These are phyloP conservation scores for Claviceps digitariae DNA, from an alignment of 2,329 filamentous ascomycete genomes.

Conservation along the genomic window DNA sequence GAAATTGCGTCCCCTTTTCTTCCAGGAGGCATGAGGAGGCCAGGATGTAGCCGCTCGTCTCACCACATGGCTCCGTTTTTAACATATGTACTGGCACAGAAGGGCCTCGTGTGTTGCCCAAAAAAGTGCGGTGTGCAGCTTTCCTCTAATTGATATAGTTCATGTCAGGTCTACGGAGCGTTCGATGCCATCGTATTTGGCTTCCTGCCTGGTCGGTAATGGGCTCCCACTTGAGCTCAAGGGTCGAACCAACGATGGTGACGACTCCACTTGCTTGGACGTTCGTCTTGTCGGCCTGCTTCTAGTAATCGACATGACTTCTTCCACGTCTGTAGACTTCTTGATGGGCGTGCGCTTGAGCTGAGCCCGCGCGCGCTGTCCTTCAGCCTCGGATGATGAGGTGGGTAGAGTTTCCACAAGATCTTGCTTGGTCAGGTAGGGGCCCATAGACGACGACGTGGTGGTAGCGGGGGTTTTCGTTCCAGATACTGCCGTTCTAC, in stretches of 20 bases:
- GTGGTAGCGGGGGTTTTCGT: not conserved
- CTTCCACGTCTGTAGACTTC: conserved; percentile 1
- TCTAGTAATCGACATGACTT: not conserved
- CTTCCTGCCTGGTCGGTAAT: not conserved
- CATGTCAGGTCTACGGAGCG: conserved; percentile 9
- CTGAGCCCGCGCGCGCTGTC: not conserved
- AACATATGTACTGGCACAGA: too few relatives aligned
- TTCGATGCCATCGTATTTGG: conserved; percentile 20
- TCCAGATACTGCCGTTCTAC: not conserved
- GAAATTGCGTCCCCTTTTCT: conserved; percentile 4
- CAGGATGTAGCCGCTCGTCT: too few relatives aligned
- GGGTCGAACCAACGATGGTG: conserved; percentile 4
- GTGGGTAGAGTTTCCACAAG: conserved; percentile 3
- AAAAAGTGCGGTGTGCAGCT: too few relatives aligned
- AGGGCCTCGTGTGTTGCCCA: too few relatives aligned
- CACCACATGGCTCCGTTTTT: too few relatives aligned
- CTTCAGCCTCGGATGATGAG: conserved; percentile 6
- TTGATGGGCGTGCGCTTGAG: not conserved
- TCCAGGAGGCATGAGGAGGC: not conserved
- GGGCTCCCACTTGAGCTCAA: conserved; percentile 3
- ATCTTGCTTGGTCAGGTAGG: not conserved
- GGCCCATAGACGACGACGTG: not conserved
- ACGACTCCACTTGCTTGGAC: not conserved
- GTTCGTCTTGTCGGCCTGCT: not conserved
- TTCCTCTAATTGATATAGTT: not conserved